phyloP scores from a whole-genome alignment of 495 filamentous ascomycete genomes.

The Neurospora sp. region DNA sequence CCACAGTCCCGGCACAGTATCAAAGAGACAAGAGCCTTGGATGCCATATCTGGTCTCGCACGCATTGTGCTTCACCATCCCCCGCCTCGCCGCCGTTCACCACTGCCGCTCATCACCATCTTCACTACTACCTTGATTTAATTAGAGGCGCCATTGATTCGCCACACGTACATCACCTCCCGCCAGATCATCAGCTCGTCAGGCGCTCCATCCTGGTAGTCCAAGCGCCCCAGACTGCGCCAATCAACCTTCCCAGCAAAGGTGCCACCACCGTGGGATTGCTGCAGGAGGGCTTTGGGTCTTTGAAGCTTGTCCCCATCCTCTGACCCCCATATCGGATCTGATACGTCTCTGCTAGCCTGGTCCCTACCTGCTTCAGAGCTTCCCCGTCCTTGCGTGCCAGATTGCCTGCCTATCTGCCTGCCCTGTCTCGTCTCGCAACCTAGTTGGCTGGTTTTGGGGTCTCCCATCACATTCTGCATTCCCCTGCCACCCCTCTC shows the following conservation, averaged over 20 bases:
- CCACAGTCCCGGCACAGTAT: constrained; percentile 11
- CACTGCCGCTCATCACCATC: constrained; percentile 12
- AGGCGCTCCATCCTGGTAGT: constrained; percentile 8
- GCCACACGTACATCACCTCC: constrained; percentile 14
- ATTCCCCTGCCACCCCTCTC: constrained; percentile 15
- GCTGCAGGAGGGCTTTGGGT: constrained; percentile 14
- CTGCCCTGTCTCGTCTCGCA: constrained; percentile 11
- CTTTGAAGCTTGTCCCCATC: constrained; percentile 6
- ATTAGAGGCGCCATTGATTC: constrained; percentile 12
- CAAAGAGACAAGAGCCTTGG: constrained; percentile 6
- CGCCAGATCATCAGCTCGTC: constrained; percentile 8
- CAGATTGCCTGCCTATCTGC: background rate
- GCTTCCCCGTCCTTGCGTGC: background rate
- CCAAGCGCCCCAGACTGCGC: constrained; percentile 15
- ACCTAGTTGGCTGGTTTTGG: constrained; percentile 18
- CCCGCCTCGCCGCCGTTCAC: constrained; percentile 6
- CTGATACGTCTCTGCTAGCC: constrained; percentile 1
- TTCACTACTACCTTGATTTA: constrained; percentile 7
- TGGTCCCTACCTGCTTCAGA: background rate
- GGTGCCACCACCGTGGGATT: constrained; percentile 23
- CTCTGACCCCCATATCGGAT: constrained; percentile 14
- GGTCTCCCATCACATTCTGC: constrained; percentile 20
- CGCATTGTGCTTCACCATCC: background rate
- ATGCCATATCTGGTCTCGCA: constrained; percentile 13
- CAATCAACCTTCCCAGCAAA: constrained; percentile 16